phyloP scores from a whole-genome alignment of 352 stramenopile species.

The Phytophthora colocasiae region DNA sequence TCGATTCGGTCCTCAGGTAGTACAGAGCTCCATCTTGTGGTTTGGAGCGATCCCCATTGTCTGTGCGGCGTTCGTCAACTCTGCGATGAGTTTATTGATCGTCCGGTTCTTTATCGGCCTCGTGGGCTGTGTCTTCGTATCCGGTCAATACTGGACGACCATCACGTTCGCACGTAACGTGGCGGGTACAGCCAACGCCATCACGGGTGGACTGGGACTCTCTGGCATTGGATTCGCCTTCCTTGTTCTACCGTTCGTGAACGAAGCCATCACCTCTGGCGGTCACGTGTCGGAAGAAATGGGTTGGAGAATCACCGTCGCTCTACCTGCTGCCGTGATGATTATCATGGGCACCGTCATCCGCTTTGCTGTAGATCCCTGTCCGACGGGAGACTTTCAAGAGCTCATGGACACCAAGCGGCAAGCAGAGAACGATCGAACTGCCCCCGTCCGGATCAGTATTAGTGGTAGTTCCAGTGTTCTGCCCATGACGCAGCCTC shows the following conservation, averaged over 20 bases:
- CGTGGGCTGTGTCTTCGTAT: constrained; percentile 94
- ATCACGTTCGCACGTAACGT: constrained; percentile 96
- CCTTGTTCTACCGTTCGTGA: constrained; percentile 90
- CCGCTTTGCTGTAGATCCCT: constrained; percentile 86
- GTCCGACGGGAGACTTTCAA: constrained; percentile 93
- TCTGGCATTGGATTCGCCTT: constrained; percentile 93
- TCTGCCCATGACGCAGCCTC: constrained; percentile 33
- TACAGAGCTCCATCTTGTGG: constrained; percentile 86
- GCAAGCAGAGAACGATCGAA: constrained; percentile 47
- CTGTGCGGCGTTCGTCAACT: constrained; percentile 89
- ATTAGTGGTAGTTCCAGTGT: constrained; percentile 36
- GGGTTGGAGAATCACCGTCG: constrained; percentile 92
- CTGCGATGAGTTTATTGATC: constrained; percentile 69
- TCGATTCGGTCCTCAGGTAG: constrained; percentile 87
- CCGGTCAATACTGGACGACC: constrained; percentile 95
- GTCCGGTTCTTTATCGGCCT: constrained; percentile 96
- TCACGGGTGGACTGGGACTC: constrained; percentile 93
- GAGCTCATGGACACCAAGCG: constrained; percentile 76
- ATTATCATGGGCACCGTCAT: constrained; percentile 80
- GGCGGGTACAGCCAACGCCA: constrained; percentile 93
- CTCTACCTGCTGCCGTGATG: constrained; percentile 90
- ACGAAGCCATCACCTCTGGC: constrained; percentile 79
- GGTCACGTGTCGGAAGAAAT: constrained; percentile 70
- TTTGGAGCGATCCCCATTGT: constrained; percentile 88
- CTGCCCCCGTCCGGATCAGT: constrained; percentile 26